phyloP scores from a whole-genome alignment of 2,329 filamentous ascomycete species.

The Colletotrichum gigasporum region DNA sequence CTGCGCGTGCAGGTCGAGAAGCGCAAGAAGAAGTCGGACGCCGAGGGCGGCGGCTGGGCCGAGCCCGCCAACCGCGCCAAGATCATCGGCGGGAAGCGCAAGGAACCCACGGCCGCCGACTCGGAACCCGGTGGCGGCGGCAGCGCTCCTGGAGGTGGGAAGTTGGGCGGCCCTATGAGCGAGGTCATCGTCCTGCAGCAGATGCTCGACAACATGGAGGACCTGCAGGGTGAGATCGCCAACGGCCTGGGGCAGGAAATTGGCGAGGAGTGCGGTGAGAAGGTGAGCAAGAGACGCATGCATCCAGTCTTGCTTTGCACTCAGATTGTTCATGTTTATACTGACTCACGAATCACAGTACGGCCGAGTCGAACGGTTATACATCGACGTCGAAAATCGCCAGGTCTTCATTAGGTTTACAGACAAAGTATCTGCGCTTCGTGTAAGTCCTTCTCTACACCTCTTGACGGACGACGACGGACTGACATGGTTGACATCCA shows the following conservation, averaged over 20 bases:
- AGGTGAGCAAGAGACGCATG: constrained; percentile 57
- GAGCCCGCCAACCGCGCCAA: constrained; percentile 76
- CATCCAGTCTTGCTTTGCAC: constrained; percentile 5
- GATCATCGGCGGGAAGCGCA: constrained; percentile 81
- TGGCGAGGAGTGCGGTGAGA: constrained; percentile 89
- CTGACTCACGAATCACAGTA: constrained; percentile 62
- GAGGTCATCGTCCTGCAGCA: constrained; percentile 83
- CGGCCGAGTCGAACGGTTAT: constrained; percentile 82
- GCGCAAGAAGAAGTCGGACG: constrained; percentile 79
- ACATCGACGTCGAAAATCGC: constrained; percentile 71
- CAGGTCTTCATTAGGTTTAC: constrained; percentile 96
- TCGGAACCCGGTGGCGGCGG: constrained; percentile 43
- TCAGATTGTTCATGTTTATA: background rate
- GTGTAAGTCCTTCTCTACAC: constrained; percentile 63
- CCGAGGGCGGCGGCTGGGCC: constrained; percentile 81
- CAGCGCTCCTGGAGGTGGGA: too few relatives aligned
- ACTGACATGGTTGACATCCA: constrained; percentile 41
- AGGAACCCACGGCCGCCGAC: constrained; percentile 43
- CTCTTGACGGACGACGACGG: background rate
- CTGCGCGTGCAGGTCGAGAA: constrained; percentile 88
- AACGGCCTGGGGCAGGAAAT: constrained; percentile 88
- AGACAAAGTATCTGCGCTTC: constrained; percentile 81
- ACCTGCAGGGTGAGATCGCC: constrained; percentile 81
- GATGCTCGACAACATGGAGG: constrained; percentile 85
- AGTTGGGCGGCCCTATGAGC: constrained; percentile 75